Conservation (phyloP, 495 filamentous ascomycete species). For the Bathelium albidoporum region DNA sequence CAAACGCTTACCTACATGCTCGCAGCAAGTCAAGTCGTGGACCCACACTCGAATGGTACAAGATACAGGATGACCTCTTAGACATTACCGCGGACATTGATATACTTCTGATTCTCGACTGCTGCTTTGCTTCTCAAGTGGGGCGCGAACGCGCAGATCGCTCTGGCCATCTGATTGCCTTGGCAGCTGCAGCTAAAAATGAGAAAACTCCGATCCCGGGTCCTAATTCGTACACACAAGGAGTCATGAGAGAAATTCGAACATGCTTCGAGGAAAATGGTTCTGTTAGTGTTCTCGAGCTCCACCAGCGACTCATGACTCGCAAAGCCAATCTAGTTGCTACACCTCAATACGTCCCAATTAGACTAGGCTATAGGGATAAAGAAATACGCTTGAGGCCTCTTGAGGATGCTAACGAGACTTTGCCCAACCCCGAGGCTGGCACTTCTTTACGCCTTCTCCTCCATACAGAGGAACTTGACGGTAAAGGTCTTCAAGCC, state of each 20-base stretch:
- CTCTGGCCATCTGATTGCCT: not conserved
- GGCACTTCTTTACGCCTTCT: not conserved
- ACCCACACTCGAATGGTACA: not conserved
- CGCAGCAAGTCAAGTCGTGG: not conserved
- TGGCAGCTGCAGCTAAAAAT: not conserved
- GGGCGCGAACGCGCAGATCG: not conserved
- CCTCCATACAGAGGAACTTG: not conserved
- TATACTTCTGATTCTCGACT: not conserved
- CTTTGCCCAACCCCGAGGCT: too few species aligned
- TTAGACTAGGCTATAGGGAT: not conserved
- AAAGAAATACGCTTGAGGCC: not conserved
- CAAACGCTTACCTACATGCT: not conserved
- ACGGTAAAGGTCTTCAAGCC: not conserved
- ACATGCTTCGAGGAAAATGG: not conserved
- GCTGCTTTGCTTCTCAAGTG: not conserved
- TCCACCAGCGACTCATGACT: not conserved
- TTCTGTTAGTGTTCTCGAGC: not conserved
- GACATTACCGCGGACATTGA: not conserved
- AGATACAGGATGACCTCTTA: not conserved
- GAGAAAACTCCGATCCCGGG: not conserved
- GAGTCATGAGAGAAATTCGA: not conserved
- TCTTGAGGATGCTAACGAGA: not conserved
- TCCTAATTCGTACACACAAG: not conserved
- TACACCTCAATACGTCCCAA: not conserved
- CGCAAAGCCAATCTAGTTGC: not conserved